Evolutionary conservation across 495 filamentous ascomycete genomes (phyloP).

Genomic region (Sordaria brevicollis): DNA sequence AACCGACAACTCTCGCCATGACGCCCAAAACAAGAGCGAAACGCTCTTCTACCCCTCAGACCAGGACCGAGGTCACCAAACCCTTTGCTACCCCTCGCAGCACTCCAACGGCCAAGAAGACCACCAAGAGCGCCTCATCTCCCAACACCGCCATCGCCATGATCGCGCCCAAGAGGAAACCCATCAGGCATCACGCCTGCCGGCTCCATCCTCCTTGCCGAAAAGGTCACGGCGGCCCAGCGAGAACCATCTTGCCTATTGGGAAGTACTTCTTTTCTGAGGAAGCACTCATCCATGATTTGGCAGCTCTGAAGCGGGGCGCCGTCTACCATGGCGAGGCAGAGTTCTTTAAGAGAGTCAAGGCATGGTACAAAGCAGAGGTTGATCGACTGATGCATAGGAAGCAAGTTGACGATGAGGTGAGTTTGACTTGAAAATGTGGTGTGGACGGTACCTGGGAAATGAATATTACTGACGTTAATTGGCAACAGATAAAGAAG

Average conservation of each 20-base stretch:
- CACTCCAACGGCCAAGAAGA: background rate
- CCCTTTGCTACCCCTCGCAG: background rate
- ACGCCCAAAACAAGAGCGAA: background rate
- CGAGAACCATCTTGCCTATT: background rate
- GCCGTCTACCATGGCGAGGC: conserved; percentile 4
- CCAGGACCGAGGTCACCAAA: background rate
- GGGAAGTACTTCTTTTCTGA: conserved; percentile 12
- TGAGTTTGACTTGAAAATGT: background rate
- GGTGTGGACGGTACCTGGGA: background rate
- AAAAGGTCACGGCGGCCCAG: conserved; percentile 7
- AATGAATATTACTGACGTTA: background rate
- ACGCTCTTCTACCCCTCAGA: background rate
- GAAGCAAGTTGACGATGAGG: background rate
- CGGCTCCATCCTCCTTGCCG: conserved; percentile 5
- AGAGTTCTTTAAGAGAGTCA: conserved; percentile 16
- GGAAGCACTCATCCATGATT: conserved; percentile 10
- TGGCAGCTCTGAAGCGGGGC: conserved; percentile 9
- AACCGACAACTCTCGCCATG: background rate
- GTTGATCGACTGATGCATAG: conserved; percentile 12
- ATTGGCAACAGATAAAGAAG: background rate
- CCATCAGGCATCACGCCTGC: background rate
- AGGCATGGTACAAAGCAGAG: conserved; percentile 24
- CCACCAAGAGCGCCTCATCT: background rate
- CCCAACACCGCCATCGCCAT: background rate
- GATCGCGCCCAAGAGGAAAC: background rate